Percentiles rank a stretch among this genome's conserved stretches.
Evolutionary conservation across 75 land plant genomes (phyloP).

Genomic region (Azolla pinnata): DNA sequence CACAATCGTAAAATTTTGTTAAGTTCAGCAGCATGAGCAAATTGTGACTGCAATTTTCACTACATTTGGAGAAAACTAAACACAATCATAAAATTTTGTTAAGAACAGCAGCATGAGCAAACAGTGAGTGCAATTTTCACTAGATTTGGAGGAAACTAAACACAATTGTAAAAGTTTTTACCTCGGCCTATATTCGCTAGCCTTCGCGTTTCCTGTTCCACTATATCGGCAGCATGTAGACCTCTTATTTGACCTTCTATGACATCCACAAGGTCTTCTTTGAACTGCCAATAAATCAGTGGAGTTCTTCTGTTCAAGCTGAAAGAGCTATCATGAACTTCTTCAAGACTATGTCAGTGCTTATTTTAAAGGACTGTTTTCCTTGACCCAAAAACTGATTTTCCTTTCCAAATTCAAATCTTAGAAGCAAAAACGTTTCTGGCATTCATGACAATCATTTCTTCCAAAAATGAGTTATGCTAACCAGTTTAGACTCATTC

Average conservation of each 20-base stretch:
- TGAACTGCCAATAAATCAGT: conserved; percentile 18
- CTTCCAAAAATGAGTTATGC: too few species aligned
- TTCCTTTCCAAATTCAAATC: conserved; percentile 7
- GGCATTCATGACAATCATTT: background rate
- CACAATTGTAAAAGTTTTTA: conserved; percentile 6
- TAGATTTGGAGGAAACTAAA: background rate
- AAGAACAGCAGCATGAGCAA: conserved; percentile 2
- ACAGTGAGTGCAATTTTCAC: background rate
- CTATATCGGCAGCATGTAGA: conserved; percentile 22
- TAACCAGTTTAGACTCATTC: too few species aligned
- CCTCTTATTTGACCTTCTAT: conserved; percentile 22
- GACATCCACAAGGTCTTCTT: conserved; percentile 19
- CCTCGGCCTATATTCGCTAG: conserved; percentile 11
- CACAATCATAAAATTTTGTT: background rate
- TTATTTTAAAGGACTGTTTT: too few species aligned
- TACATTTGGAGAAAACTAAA: background rate
- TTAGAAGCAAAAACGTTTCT: conserved; percentile 4
- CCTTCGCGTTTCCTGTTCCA: conserved; percentile 15
- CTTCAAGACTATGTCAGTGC: background rate
- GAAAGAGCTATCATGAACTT: background rate
- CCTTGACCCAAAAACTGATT: too few species aligned
- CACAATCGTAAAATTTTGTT: background rate
- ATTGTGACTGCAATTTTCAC: background rate
- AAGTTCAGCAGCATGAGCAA: background rate
- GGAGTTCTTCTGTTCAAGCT: background rate